Base-by-base conservation (phyloP, 805 yeast genomes). In the Suhomyces pyralidae region DNA sequence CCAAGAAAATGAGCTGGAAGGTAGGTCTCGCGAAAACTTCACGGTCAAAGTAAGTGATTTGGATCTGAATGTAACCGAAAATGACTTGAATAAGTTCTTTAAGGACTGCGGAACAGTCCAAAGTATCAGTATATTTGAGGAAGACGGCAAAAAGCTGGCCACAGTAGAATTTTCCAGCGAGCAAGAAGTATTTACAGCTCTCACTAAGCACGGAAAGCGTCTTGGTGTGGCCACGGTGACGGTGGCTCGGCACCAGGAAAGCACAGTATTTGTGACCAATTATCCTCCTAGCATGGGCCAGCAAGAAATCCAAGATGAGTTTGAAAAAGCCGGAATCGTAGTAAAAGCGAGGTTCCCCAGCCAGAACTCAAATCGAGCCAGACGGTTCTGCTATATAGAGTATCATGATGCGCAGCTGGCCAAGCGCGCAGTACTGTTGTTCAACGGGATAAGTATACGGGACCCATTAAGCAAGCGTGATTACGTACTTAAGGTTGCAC, bases 301-400 rank as follows among this genome's bases (percentile, higher is more conserved):
- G 22, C 66, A 64, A 0, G 69, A 75, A 4, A 48, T 90, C 0
- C 58, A 60, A 14, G 55, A 60, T 0, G 19, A 80, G 9, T 84
- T 88, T 60, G 51, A 62, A 0, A 45, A 65, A 2, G 61, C 60
- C 40, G 83, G 84, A 0, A 55, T 67, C 2, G 62, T 83, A 3
- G 55, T 81, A 1, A 78, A 81, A 48, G 68, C 85, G 0, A 69
- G 96, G 48, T 71, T 88, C 32, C 96, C 96, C 0, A 79, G 88
- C 0, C 77, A 84, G 53, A 76, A 74, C 45, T 76, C 69, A 46
- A 81, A 81, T 58, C 63, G 81, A 4, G 77, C 78, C 28, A 74
- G 94, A 52, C 65, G 96, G 28, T 90, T 90, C 62, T 88, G 93
- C 56, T 90, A 89, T 61, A 74, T 87, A 14, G 94, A 88, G 59